These are phyloP conservation scores for Dictyostelium capitatum DNA, from an alignment of 78 protist genomes.

Conservation along the genomic window DNA sequence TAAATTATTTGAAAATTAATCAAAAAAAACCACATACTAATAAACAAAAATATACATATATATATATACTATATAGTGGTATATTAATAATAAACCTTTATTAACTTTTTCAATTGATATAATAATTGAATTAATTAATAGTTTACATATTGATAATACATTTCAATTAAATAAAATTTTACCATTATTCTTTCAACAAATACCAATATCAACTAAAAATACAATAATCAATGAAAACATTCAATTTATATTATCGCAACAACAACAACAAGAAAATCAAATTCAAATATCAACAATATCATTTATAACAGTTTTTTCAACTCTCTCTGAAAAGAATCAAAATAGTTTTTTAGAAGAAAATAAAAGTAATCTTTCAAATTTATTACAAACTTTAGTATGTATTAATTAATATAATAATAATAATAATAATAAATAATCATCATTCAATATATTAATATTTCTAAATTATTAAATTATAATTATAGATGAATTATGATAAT, in stretches of 20 bases:
- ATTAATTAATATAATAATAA: too few species aligned
- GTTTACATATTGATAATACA: too few species aligned
- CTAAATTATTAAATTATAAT: not conserved
- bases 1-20: not conserved
- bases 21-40: not conserved
- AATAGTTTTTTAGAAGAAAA: not conserved
- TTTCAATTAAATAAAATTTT: not conserved
- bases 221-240: not conserved
- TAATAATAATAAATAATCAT: too few species aligned
- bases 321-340: slow-evolving; percentile 9
- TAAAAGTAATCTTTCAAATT: not conserved
- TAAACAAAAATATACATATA: not conserved
- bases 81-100: not conserved
- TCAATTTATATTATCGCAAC: not conserved
- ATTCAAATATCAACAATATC: not conserved
- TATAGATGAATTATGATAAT: not conserved
- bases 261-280: not conserved
- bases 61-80: not conserved
- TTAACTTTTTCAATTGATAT: not conserved
- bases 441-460: too few species aligned
- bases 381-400: not conserved
- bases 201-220: not conserved
- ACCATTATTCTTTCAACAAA: not conserved
- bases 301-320: not conserved
- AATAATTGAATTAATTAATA: not conserved